Conservation (phyloP, 1,284 basidiomycete species). For the Papiliotrema laurentii region DNA sequence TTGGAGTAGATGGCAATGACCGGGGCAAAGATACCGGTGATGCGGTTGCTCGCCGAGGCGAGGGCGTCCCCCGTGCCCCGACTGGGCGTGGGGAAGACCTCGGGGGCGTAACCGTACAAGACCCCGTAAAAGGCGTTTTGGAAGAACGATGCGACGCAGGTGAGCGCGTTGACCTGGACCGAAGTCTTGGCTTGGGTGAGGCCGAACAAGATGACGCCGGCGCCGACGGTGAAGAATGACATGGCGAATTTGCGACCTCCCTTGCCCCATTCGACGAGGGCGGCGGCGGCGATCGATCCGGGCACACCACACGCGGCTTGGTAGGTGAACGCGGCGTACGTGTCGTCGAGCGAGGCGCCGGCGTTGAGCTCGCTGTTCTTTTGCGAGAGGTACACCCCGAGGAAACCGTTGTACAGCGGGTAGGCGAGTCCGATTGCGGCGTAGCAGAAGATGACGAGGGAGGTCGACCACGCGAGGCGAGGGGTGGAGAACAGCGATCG, state of each 20-base stretch:
- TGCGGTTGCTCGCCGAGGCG: conserved; percentile 55
- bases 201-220: conserved; percentile 59
- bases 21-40: conserved; percentile 52
- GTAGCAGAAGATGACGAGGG: conserved; percentile 56
- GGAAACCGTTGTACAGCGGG: conserved; percentile 50
- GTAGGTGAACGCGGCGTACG: conserved; percentile 54
- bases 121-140: conserved; percentile 56
- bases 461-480: conserved; percentile 55
- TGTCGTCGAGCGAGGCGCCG: conserved; percentile 31
- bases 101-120: conserved; percentile 60
- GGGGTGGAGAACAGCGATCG: conserved; percentile 55
- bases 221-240: conserved; percentile 53
- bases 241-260: conserved; percentile 57
- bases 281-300: conserved; percentile 57
- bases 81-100: conserved; percentile 62
- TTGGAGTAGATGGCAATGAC: conserved; percentile 28
- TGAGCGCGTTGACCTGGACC: conserved; percentile 54
- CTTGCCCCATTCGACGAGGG: conserved; percentile 54
- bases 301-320: conserved; percentile 54
- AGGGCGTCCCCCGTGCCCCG: conserved; percentile 63
- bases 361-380: conserved; percentile 31
- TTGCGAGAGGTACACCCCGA: conserved; percentile 54
- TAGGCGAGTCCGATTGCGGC: conserved; percentile 60
- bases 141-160: conserved; percentile 55
- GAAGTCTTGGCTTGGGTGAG: conserved; percentile 58